These are phyloP conservation scores for Hortiboletus flavorubellus DNA, from an alignment of 768 basidiomycete genomes.

Conservation along the genomic window DNA sequence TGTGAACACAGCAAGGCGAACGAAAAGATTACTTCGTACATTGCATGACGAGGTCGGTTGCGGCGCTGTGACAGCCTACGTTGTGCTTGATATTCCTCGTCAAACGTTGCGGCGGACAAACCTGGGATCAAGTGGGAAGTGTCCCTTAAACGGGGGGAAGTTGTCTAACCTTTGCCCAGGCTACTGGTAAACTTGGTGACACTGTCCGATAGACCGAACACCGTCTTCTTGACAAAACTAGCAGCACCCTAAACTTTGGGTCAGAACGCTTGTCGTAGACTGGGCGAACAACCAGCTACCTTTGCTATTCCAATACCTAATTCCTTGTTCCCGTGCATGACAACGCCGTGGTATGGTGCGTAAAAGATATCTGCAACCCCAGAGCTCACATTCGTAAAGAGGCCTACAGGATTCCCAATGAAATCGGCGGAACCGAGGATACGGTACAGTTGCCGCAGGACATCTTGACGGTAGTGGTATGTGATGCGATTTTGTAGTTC, in stretches of 20 bases:
- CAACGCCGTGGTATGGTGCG: conserved; percentile 94
- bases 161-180: conserved; percentile 79
- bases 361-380: conserved; percentile 99
- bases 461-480: conserved; percentile 92
- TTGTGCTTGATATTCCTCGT: conserved; percentile 90
- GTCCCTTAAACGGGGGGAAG: background rate
- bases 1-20: background rate
- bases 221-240: conserved; percentile 98
- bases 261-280: conserved; percentile 12
- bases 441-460: conserved; percentile 91
- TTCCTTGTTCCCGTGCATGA: conserved; percentile 95
- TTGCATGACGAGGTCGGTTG: conserved; percentile 94
- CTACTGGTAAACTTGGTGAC: conserved; percentile 98
- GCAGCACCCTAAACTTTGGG: conserved; percentile 73
- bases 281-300: conserved; percentile 37
- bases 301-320: conserved; percentile 93
- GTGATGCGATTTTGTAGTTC: conserved; percentile 82
- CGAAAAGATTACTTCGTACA: conserved; percentile 45
- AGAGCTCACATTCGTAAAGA: conserved; percentile 97
- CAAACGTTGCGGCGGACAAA: conserved; percentile 93
- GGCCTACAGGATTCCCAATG: conserved; percentile 91
- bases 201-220: conserved; percentile 94
- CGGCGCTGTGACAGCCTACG: conserved; percentile 85
- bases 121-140: conserved; percentile 44
- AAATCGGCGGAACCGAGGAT: conserved; percentile 98